Conservation (phyloP, 148 eudicot genomes). For the Cornus controversa region DNA sequence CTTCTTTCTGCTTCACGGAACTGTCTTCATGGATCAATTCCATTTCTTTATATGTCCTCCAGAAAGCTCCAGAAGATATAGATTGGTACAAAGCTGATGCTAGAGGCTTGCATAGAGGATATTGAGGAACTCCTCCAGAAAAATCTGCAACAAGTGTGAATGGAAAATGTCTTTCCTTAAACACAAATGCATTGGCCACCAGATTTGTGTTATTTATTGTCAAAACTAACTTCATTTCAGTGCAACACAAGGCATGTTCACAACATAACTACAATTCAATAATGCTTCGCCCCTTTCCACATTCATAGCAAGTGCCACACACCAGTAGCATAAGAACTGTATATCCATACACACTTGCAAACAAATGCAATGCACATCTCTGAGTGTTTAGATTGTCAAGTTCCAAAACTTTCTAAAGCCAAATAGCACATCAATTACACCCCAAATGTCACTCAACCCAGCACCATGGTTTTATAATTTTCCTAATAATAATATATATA, state of each 20-base stretch:
- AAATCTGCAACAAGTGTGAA: slow-evolving; percentile 24
- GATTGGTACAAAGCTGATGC: slow-evolving; percentile 53
- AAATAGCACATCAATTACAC: too few species aligned
- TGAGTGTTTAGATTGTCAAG: neutral
- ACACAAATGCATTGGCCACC: neutral
- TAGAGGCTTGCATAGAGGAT: slow-evolving; percentile 73
- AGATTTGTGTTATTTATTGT: neutral
- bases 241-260: neutral
- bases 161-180: neutral
- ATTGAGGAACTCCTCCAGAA: slow-evolving; percentile 50
- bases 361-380: neutral
- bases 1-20: slow-evolving; percentile 35
- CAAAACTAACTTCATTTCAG: neutral
- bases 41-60: slow-evolving; percentile 24
- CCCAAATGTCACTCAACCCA: too few species aligned
- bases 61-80: slow-evolving; percentile 43
- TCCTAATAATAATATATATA: too few species aligned
- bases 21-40: slow-evolving; percentile 30
- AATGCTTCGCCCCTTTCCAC: neutral
- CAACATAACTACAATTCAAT: neutral
- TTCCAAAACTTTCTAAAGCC: too few species aligned
- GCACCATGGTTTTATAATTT: too few species aligned
- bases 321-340: neutral
- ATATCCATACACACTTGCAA: too few species aligned
- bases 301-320: neutral